A percentile compares a stretch with the other conserved stretches of the same genome.
Evolutionary conservation across 208 protist genomes (phyloP).

Genomic region (Acanthamoeba sp.): DNA sequence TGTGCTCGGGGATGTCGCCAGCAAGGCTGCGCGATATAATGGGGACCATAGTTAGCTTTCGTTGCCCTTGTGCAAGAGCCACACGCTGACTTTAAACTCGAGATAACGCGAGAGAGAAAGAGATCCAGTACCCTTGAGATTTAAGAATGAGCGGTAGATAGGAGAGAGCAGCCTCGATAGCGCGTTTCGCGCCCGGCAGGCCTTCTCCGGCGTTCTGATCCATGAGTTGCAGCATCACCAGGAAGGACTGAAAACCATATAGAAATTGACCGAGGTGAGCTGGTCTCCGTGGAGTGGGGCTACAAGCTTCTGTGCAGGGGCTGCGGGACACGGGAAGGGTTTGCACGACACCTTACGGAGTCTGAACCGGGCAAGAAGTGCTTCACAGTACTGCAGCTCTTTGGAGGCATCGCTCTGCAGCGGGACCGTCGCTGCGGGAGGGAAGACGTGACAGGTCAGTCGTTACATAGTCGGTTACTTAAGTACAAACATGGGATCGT

Average conservation of each 20-base stretch:
- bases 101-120: neutral
- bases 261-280: neutral
- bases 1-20: neutral
- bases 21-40: neutral
- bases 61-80: too few relatives aligned
- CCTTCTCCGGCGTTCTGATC: constrained; percentile 7
- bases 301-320: neutral
- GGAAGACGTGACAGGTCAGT: neutral
- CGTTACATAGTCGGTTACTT: neutral
- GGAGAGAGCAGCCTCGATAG: constrained; percentile 9
- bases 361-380: neutral
- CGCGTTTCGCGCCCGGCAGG: neutral
- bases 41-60: too few relatives aligned
- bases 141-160: constrained; percentile 21
- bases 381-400: neutral
- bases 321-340: neutral
- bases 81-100: too few relatives aligned
- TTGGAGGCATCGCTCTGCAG: constrained; percentile 2
- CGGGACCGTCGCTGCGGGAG: neutral
- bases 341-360: neutral
- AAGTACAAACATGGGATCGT: neutral
- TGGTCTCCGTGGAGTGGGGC: too few relatives aligned
- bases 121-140: neutral
- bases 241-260: neutral
- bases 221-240: constrained; percentile 15